These are phyloP conservation scores for Fraxinus sp. DNA, from an alignment of 305 asterid genomes.

Conservation along the genomic window DNA sequence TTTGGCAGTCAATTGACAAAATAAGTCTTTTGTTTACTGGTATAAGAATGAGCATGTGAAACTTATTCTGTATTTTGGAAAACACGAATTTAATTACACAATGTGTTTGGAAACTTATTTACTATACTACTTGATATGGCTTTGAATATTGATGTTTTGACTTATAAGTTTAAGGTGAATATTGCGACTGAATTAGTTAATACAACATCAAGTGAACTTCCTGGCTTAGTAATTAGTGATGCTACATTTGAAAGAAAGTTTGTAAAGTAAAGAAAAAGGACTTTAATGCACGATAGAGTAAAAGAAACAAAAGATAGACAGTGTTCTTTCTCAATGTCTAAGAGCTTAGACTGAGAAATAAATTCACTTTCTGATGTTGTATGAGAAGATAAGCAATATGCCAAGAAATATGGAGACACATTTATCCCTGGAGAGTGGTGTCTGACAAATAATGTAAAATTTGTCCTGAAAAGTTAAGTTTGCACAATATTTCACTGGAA, in stretches of 20 bases:
- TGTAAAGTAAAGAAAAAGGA: background rate
- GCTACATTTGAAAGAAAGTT: background rate
- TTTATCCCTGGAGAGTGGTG: background rate
- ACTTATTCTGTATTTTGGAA: background rate
- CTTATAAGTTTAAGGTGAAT: background rate
- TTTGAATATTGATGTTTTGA: slow-evolving; percentile 3
- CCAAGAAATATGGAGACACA: background rate
- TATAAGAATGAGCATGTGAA: background rate
- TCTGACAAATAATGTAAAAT: background rate
- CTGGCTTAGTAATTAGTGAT: background rate
- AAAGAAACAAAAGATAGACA: background rate
- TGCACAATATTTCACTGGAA: background rate
- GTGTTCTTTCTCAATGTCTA: background rate
- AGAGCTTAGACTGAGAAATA: background rate
- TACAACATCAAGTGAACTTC: background rate
- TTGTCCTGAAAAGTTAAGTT: background rate
- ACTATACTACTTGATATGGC: background rate
- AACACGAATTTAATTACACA: background rate
- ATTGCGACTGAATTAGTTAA: background rate
- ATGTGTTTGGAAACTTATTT: background rate
- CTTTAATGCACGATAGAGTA: background rate
- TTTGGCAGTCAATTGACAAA: background rate
- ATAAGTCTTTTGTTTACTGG: background rate
- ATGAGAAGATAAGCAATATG: background rate
- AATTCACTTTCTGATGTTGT: background rate